phyloP scores from a whole-genome alignment of 257 asterid genomes.

The Coffea eugenioides region DNA sequence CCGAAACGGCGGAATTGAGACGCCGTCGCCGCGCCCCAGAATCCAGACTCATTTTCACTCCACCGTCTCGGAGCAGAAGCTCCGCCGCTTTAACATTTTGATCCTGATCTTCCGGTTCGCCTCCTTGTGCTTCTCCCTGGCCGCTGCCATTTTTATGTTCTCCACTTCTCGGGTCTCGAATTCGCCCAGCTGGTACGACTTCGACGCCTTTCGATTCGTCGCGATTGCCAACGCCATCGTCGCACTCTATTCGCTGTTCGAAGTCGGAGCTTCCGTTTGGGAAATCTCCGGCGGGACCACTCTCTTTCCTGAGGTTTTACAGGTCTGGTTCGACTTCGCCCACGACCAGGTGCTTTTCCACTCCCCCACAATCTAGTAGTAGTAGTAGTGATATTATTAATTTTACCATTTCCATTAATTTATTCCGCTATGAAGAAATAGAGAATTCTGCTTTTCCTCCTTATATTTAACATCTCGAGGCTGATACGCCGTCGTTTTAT shows the following conservation, averaged over 20 bases:
- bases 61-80: conserved; percentile 43
- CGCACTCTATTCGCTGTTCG: conserved; percentile 44
- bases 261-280: conserved; percentile 49
- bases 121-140: conserved; percentile 47
- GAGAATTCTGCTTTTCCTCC: too few relatives aligned
- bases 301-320: conserved; percentile 40
- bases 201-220: conserved; percentile 43
- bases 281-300: conserved; percentile 42
- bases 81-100: conserved; percentile 39
- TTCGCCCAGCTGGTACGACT: conserved; percentile 40
- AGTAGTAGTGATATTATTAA: neutral
- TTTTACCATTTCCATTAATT: neutral
- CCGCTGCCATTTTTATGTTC: conserved; percentile 48
- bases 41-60: conserved; percentile 45
- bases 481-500: conserved; percentile 20
- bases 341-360: conserved; percentile 47
- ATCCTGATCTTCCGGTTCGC: conserved; percentile 39
- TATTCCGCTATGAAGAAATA: too few relatives aligned
- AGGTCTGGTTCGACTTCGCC: conserved; percentile 58
- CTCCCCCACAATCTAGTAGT: neutral
- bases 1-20: conserved; percentile 37
- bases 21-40: conserved; percentile 44
- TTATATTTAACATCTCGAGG: neutral
- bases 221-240: conserved; percentile 45
- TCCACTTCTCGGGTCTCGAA: conserved; percentile 28